Evolutionary conservation across 768 basidiomycete species (phyloP), one percentile per base, ranked within the genome.

Genomic region (Jaapia argillacea): DNA sequence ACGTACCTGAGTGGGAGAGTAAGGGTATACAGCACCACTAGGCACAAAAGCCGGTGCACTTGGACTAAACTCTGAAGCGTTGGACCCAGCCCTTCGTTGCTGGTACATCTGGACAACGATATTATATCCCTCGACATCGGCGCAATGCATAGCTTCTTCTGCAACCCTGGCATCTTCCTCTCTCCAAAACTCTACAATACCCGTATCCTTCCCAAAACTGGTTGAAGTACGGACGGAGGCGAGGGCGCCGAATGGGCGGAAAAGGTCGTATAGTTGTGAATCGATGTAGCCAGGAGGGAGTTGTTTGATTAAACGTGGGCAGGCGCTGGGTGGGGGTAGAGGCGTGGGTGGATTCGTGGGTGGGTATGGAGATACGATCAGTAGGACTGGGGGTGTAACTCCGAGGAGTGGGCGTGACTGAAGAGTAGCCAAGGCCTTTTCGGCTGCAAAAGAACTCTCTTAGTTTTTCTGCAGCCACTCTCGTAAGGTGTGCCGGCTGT

Each of bases 391-490:
- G 1, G 82, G 79, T 16, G 68, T 62, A 20, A 77, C 56, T 41
- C 69, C 75, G 7, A 79, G 81, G 33, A 90, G 70, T 35, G 75
- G 75, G 51, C 84, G 81, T 50, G 77, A 75, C 60, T 90, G 84
- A 38, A 92, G 69, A 6, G 82, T 90, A 12, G 88, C 81, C 21
- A 92, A 70, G 12, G 90, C 90, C 61, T 89, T 91, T 64, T 91
- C 88, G 49, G 90, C 90, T 91, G 63, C 14, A 43, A 22, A 39
- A 47, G 7, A 31, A 24, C 26, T 20, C 18, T 16, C 22, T 44
- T 41, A 40, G n/a, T n/a, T n/a, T n/a, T n/a, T n/a, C n/a, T n/a
- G n/a, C n/a, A n/a, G n/a, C n/a, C 23, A 4, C 6, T 10, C 37
- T 27, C 14, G 21, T n/a, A 22, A n/a, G n/a, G 21, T 49, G 4